Percentiles rank a stretch among this genome's conserved stretches.
phyloP scores from a whole-genome alignment of 1,284 basidiomycete species.

The Ganoderma lingzhi region DNA sequence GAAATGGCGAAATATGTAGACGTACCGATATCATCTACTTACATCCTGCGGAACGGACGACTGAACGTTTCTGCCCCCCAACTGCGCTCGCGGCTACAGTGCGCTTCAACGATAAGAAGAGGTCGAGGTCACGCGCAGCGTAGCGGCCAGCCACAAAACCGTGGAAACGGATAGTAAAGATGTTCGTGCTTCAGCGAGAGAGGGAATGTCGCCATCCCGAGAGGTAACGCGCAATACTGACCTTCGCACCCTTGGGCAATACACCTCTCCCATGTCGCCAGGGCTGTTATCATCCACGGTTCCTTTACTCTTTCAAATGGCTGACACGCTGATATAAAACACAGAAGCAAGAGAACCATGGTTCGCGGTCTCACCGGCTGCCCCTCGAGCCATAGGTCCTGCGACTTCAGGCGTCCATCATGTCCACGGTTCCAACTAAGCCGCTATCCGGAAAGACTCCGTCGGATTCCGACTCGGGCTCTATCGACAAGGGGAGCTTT shows the following conservation, averaged over 20 bases:
- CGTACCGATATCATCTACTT: conserved; percentile 33
- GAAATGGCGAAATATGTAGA: conserved; percentile 37
- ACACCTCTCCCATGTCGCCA: conserved; percentile 27
- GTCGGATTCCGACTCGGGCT: conserved; percentile 26
- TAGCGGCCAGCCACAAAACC: too few relatives aligned
- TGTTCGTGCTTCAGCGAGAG: conserved; percentile 24
- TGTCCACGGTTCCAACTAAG: conserved; percentile 38
- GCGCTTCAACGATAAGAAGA: conserved; percentile 3
- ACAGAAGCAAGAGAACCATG: conserved; percentile 19
- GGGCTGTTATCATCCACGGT: conserved; percentile 29
- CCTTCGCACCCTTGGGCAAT: conserved; percentile 33
- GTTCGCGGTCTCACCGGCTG: conserved; percentile 19
- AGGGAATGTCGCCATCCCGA: conserved; percentile 40
- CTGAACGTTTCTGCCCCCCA: conserved; percentile 20
- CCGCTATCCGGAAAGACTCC: conserved; percentile 19
- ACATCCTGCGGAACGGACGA: conserved; percentile 14
- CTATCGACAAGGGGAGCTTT: conserved; percentile 27
- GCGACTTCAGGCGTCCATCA: conserved; percentile 15
- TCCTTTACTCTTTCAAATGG: conserved; percentile 6
- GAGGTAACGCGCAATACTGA: conserved; percentile 39
- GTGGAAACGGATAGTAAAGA: conserved; percentile 23
- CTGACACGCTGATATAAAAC: conserved; percentile 30
- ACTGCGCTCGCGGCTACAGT: not conserved
- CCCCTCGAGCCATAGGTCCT: conserved; percentile 20
- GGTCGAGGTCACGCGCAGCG: conserved; percentile 16